A percentile compares a stretch with the other conserved stretches of the same genome.
These are phyloP conservation scores for Forsythia viridissima DNA, from an alignment of 257 asterid genomes.

Conservation along the genomic window DNA sequence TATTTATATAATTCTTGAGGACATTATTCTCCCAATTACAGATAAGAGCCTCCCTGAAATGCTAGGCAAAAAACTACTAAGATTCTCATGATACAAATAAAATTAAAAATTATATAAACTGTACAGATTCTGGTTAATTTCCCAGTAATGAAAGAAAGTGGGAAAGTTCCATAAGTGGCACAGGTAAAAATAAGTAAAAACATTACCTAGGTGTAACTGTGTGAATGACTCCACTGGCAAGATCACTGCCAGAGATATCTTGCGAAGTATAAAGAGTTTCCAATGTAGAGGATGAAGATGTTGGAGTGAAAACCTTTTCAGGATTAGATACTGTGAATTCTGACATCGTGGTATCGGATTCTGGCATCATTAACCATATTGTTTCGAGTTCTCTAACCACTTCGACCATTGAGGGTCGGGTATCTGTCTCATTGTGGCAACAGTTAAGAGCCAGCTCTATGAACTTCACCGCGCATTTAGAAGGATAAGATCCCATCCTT, in stretches of 20 bases:
- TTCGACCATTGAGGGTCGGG: conserved; percentile 69
- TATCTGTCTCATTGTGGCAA: conserved; percentile 61
- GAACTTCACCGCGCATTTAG: conserved; percentile 62
- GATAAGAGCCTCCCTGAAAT: background rate
- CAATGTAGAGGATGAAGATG: conserved; percentile 43
- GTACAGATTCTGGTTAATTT: conserved; percentile 18
- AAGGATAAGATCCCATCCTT: conserved; percentile 70
- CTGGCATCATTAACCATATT: conserved; percentile 66
- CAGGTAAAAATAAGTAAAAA: background rate
- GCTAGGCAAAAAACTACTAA: background rate
- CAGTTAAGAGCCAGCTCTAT: conserved; percentile 63
- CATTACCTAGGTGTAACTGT: conserved; percentile 60
- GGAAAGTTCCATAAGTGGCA: background rate
- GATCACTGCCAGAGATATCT: conserved; percentile 68
- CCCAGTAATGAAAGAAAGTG: background rate
- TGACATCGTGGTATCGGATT: conserved; percentile 37
- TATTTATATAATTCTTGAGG: background rate
- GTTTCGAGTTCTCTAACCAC: conserved; percentile 70
- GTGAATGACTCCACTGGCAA: conserved; percentile 62
- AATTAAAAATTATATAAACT: conserved; percentile 12
- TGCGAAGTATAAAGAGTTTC: conserved; percentile 43
- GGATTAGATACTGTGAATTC: conserved; percentile 36
- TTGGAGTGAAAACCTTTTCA: conserved; percentile 29
- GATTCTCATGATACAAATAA: background rate
- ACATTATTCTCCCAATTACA: background rate